Conservation (phyloP, 352 stramenopile species). For the Halophytophthora batemanensis region DNA sequence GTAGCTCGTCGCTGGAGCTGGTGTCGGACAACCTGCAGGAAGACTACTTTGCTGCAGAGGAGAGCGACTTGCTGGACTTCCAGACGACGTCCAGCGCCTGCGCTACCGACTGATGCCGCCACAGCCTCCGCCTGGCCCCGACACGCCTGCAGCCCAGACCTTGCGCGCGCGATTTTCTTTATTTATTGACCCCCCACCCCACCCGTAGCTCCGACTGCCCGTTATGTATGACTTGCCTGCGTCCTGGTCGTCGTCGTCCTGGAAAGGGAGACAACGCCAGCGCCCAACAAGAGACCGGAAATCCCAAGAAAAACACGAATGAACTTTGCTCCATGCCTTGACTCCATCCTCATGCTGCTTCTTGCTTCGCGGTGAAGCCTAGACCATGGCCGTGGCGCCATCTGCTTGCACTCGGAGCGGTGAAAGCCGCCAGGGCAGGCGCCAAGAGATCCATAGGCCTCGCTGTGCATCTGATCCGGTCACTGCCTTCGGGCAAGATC, state of each 20-base stretch:
- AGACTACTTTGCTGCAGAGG: constrained; percentile 60
- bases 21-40: constrained; percentile 79
- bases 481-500: too few relatives aligned
- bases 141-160: constrained; percentile 11
- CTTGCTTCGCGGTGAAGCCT: too few relatives aligned
- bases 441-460: too few relatives aligned
- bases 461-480: too few relatives aligned
- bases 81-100: constrained; percentile 16
- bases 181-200: constrained; percentile 25
- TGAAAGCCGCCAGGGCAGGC: too few relatives aligned
- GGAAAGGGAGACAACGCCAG: constrained; percentile 6
- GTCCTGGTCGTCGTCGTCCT: constrained; percentile 9
- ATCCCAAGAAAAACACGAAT: constrained; percentile 19
- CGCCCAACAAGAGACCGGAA: constrained; percentile 18
- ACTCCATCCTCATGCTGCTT: background rate
- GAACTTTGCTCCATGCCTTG: constrained; percentile 17
- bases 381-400: too few relatives aligned
- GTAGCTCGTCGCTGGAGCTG: constrained; percentile 51
- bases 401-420: too few relatives aligned
- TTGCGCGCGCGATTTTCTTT: constrained; percentile 39
- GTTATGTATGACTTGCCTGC: constrained; percentile 37
- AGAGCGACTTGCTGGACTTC: constrained; percentile 70
- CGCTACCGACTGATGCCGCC: constrained; percentile 19
- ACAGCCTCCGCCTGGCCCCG: background rate
- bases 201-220: constrained; percentile 26